Base-by-base conservation (phyloP, 305 asterid species). In the Fraxinus xanthoxyloides region DNA sequence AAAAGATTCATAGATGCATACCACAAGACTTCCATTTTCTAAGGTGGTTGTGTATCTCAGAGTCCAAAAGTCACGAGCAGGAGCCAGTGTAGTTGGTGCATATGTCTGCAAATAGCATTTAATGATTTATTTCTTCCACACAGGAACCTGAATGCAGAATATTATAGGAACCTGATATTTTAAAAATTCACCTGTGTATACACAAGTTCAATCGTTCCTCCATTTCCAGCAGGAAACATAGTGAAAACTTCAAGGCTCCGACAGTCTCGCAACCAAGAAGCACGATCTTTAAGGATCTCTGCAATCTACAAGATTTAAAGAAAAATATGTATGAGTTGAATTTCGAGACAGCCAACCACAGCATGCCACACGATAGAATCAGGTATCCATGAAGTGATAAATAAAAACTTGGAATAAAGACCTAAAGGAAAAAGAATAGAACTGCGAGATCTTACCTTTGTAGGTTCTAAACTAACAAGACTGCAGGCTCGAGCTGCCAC, bases 401-500 rank as follows among this genome's bases (percentile, higher is more conserved):
- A 61, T 61, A 77, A 26, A 32, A 2, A 1, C 67, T 59, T 80
- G 17, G 28, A 32, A 36, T 23, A 3, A 77, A 48, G 43, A 70
- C 2, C 59, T 19, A 32, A 17, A 34, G 43, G 46, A 72, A 32
- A 72, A 32, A 17, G 48, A 32, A 72, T 61, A 67, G 73, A 10
- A 67, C 56, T 46, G 19, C 36, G 5, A 1, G 67, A 35, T 77
- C 81, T 83, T 82, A 94, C 99, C 94, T 95, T 95, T 40, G 92
- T 81, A 72, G 98, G 99, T 84, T 94, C 99, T 86, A 95, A 90
- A 89, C 95, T 90, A 82, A 95, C 99, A 89, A 95, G 98, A 89
- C 98, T 97, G 7, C 98, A 95, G 76, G 99, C 98, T 90, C 98
- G 92, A 85, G 99, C 98, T 83, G 99, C 99, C 93, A 90, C 99